Evolutionary conservation across 139 green algal species (phyloP), one percentile per base, ranked within the genome.

Genomic region (Chloropicon primus): DNA sequence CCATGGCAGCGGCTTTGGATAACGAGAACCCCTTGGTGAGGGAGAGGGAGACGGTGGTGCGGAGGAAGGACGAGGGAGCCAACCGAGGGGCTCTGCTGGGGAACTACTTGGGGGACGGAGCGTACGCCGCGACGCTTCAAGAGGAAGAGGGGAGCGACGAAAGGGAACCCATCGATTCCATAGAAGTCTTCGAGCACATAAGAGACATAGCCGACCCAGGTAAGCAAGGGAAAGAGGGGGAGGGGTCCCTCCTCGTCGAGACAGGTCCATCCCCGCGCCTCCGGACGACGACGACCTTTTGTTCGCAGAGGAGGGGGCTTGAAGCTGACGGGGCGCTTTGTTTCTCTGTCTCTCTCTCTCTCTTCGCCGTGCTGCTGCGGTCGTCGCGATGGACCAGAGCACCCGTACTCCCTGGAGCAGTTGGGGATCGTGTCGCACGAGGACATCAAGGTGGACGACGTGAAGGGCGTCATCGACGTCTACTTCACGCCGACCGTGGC

Each of bases 391-490:
- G n/a, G n/a, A n/a, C n/a, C n/a, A 0, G 95, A 99, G 87, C 95
- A 99, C 73, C 95, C 95, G 0, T 97, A 98, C 86, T 92, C 91
- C 1, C 80, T 99, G 27, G 95, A 99, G 85, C 91, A 98, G 86
- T 85, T 99, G 1, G 89, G 92, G 72, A 92, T 97, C 71, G 90
- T 97, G 2, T 80, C 77, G 1, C 88, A 94, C 84, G 85, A 92
- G 25, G 76, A 87, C 2, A 89, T 96, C 1, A 71, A 78, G 0
- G 87, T 96, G 22, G 84, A 94, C 62, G 92, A 97, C 78, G 29
- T 24, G 0, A 75, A 54, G 0, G 84, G 91, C 24, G 17, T n/a
- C 10, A 62, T 77, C 25, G 22, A 84, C 22, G 76, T 87, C 25
- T 29, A 73, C 2, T 89, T 89, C 72, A 87, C 85, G 0, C 85